These are phyloP conservation scores for Dianthus caryophyllus DNA, from an alignment of 148 eudicot genomes.

Conservation along the genomic window DNA sequence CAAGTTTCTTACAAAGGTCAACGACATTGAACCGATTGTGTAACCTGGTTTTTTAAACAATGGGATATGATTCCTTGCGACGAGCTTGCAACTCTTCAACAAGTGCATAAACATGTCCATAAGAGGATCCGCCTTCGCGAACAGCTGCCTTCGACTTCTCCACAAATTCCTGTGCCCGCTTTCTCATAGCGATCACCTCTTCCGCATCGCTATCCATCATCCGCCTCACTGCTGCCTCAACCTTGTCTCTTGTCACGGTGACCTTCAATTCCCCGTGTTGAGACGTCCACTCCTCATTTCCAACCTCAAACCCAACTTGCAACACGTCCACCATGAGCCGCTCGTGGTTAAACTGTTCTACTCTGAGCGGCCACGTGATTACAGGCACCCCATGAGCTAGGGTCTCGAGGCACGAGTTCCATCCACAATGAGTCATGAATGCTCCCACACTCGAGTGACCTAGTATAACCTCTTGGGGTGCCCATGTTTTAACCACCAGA, in stretches of 20 bases:
- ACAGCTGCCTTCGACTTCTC: conserved; percentile 2
- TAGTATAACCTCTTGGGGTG: conserved; percentile 11
- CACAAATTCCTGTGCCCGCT: neutral
- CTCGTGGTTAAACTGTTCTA: conserved; percentile 14
- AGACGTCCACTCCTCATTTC: conserved; percentile 13
- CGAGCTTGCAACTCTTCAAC: conserved; percentile 7
- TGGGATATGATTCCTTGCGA: neutral
- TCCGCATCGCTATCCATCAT: conserved; percentile 2
- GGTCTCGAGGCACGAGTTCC: conserved; percentile 13
- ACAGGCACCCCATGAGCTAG: conserved; percentile 8
- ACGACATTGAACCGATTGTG: too few relatives aligned
- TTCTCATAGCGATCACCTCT: conserved; percentile 3
- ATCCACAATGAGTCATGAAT: conserved; percentile 19
- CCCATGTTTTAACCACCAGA: conserved; percentile 4
- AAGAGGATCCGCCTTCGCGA: conserved; percentile 6
- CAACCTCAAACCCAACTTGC: conserved; percentile 6
- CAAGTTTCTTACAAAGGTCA: too few relatives aligned
- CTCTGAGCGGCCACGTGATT: conserved; percentile 12
- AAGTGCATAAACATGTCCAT: neutral
- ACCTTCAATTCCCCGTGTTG: neutral
- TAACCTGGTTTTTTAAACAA: neutral
- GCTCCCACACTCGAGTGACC: conserved; percentile 4
- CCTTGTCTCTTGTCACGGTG: neutral
- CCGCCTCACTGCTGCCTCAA: conserved; percentile 11
- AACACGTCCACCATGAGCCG: conserved; percentile 7